These are phyloP conservation scores for Penicillium canescens DNA, from an alignment of 495 filamentous ascomycete genomes.

Conservation along the genomic window DNA sequence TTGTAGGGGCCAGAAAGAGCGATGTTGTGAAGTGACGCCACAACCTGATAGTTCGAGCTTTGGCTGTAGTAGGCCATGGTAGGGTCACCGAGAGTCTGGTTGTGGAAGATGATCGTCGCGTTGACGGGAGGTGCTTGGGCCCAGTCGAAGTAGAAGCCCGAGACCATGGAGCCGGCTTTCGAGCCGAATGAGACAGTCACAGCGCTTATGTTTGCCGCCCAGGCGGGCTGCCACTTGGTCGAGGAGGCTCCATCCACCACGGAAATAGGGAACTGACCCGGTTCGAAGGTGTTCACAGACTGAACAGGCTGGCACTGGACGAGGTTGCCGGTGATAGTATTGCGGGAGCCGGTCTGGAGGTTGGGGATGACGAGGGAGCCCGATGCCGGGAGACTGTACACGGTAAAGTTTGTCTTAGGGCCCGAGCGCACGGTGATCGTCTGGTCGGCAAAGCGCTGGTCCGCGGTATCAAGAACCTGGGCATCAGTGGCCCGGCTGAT, in stretches of 20 bases:
- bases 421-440: conserved; percentile 55
- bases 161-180: conserved; percentile 44
- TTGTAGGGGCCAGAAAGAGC: conserved; percentile 40
- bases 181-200: conserved; percentile 50
- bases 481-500: conserved; percentile 46
- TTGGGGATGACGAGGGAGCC: conserved; percentile 60
- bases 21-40: conserved; percentile 28
- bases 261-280: conserved; percentile 72
- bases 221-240: conserved; percentile 71
- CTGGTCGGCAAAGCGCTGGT: conserved; percentile 45
- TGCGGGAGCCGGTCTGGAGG: conserved; percentile 45
- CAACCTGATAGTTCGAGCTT: conserved; percentile 13
- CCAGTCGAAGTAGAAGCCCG: conserved; percentile 67
- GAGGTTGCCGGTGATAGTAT: conserved; percentile 59
- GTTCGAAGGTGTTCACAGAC: conserved; percentile 49
- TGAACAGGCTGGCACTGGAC: conserved; percentile 64
- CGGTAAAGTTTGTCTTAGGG: conserved; percentile 30
- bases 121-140: conserved; percentile 57
- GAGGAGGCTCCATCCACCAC: conserved; percentile 69
- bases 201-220: conserved; percentile 44
- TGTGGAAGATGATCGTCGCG: conserved; percentile 57
- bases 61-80: conserved; percentile 2
- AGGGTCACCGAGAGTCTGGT: conserved; percentile 31
- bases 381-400: conserved; percentile 49
- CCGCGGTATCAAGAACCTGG: conserved; percentile 41